These are phyloP conservation scores for Flaveria linearis DNA, from an alignment of 129 eudicot species.

Conservation along the genomic window DNA sequence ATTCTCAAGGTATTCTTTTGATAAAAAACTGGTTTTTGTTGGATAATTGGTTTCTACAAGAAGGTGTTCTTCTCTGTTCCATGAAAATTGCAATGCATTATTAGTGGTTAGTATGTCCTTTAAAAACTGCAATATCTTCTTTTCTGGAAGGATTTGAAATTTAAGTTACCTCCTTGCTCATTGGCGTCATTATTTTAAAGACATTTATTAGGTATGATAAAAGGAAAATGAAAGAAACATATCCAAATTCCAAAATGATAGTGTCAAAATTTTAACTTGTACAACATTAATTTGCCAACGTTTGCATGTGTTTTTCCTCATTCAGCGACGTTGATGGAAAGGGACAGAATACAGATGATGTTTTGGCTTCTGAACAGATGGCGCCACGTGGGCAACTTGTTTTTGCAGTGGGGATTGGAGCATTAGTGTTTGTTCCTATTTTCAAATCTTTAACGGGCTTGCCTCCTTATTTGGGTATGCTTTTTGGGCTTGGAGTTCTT, in stretches of 20 bases:
- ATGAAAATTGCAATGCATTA: not conserved
- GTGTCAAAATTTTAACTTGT: not conserved
- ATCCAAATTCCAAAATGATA: not conserved
- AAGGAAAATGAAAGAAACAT: not conserved
- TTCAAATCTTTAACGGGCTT: slow-evolving; percentile 89
- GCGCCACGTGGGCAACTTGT: slow-evolving; percentile 98
- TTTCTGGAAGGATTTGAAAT: not conserved
- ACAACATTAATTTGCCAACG: slow-evolving; percentile 6
- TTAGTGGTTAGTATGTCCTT: too few relatives aligned
- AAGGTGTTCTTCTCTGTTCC: not conserved
- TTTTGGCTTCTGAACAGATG: slow-evolving; percentile 96
- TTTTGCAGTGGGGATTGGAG: slow-evolving; percentile 83
- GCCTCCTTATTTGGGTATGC: slow-evolving; percentile 95
- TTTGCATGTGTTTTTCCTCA: slow-evolving; percentile 2
- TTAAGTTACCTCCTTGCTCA: not conserved
- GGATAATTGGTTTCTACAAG: not conserved
- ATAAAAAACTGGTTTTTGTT: not conserved
- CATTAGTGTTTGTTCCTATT: slow-evolving; percentile 84
- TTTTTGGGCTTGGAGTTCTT: slow-evolving; percentile 94
- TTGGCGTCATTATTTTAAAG: not conserved
- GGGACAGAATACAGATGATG: slow-evolving; percentile 61
- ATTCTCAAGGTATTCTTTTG: slow-evolving; percentile 67
- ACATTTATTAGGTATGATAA: not conserved
- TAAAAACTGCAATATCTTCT: not conserved
- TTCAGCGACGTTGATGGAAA: slow-evolving; percentile 80